phyloP scores from a whole-genome alignment of 768 basidiomycete species.

The Hortiboletus campestris region DNA sequence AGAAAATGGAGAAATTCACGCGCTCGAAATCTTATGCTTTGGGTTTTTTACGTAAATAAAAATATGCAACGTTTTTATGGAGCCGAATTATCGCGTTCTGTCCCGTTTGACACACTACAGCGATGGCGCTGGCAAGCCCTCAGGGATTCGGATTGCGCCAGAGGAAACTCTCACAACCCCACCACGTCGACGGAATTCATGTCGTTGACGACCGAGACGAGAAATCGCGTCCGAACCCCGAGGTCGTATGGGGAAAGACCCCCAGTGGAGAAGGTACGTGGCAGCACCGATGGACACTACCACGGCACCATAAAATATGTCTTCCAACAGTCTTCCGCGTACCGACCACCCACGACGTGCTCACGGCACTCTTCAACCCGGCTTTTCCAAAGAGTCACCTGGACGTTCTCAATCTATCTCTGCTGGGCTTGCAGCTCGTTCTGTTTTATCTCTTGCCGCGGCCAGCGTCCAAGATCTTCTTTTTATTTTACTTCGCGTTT shows the following conservation, averaged over 20 bases:
- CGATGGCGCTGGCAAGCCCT: constrained; percentile 22
- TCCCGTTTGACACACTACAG: neutral
- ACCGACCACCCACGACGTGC: constrained; percentile 87
- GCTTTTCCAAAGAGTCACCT: constrained; percentile 83
- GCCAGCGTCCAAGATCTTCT: constrained; percentile 57
- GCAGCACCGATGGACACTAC: neutral
- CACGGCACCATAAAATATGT: constrained; percentile 5
- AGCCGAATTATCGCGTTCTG: neutral
- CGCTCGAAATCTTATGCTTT: too few species aligned
- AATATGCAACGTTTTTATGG: neutral
- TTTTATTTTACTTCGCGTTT: constrained; percentile 87
- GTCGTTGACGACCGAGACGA: constrained; percentile 13
- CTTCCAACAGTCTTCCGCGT: constrained; percentile 76
- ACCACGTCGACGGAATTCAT: neutral
- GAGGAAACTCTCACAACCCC: constrained; percentile 12
- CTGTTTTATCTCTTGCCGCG: constrained; percentile 69
- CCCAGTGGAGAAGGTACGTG: constrained; percentile 70
- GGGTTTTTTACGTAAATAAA: constrained; percentile 16
- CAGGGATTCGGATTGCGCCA: constrained; percentile 27
- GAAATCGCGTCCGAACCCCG: constrained; percentile 25
- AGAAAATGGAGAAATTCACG: neutral
- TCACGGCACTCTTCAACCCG: constrained; percentile 84
- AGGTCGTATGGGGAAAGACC: constrained; percentile 88
- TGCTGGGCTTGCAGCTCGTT: constrained; percentile 75
- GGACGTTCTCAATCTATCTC: constrained; percentile 79